Evolutionary conservation across 352 stramenopile genomes (phyloP), one percentile per base, ranked within the genome.

Genomic region (Globisporangium cystogenes): DNA sequence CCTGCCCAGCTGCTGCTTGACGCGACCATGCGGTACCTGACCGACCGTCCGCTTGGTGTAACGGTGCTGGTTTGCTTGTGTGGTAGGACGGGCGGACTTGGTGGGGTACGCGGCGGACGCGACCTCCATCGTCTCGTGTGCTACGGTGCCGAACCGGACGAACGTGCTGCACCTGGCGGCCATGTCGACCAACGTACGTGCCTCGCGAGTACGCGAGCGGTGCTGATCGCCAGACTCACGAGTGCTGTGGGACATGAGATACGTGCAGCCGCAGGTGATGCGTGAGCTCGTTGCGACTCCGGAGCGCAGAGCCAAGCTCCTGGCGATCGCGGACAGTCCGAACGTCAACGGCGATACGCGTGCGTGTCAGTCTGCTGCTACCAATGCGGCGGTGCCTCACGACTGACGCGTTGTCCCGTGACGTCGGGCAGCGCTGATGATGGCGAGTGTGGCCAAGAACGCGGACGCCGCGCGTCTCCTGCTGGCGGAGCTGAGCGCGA

Each of bases 371-470:
- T 44, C 7, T 44, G 12, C 6, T 24, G 20, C 12, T 10, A 5
- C 18, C 21, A 14, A 21, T 14, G 35, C 35, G 11, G 15, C 18
- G 5, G 35, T 0, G 41, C 10, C 20, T 20, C 20, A 42, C 29
- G 16, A 54, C n/a, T 20, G 26, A 15, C 29, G 20, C 7, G 27
- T 48, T n/a, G n/a, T n/a, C n/a, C 5, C 8, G 18, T 48, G 12
- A 20, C 33, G 33, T 31, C 5, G 15, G 10, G 4, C 48, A 94
- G 84, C 84, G 27, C 61, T 94, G 14, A 94, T 94, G 84, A 88
- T 94, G 71, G 84, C 84, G 23, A 88, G 84, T 24, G 83, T 90
- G 33, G 76, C 76, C 14, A 94, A 94, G 64, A 86, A 87, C 47
- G 67, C 71, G 7, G 60, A 46, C 5, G 80, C 72, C 3, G 82